Conservation (phyloP, 2,329 filamentous ascomycete genomes). For the Thielaviopsis musarum region DNA sequence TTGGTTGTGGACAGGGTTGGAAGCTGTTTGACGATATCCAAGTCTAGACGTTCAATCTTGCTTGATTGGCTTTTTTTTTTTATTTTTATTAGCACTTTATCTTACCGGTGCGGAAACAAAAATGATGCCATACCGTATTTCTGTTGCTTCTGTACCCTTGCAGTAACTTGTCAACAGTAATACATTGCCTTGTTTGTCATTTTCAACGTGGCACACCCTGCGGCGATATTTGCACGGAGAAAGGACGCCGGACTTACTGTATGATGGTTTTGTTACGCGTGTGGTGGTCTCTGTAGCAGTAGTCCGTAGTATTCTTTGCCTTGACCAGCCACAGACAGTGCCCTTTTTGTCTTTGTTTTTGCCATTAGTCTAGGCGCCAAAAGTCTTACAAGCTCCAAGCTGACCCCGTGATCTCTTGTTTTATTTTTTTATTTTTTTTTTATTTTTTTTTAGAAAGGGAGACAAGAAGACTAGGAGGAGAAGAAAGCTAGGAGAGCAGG, state of each 20-base stretch:
- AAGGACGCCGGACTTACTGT: background rate
- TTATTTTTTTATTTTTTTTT: too few species aligned
- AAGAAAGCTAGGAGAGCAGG: too few species aligned
- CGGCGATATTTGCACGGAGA: background rate
- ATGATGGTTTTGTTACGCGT: background rate
- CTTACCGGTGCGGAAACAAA: too few species aligned
- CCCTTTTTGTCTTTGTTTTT: background rate
- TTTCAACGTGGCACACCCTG: background rate
- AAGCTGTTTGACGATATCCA: too few species aligned
- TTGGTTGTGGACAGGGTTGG: too few species aligned
- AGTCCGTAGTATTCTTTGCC: background rate
- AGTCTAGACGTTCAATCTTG: too few species aligned
- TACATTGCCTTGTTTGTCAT: background rate
- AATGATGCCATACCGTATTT: too few species aligned
- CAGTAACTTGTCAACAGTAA: too few species aligned
- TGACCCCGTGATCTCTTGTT: background rate
- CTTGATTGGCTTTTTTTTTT: too few species aligned
- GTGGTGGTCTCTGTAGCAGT: background rate
- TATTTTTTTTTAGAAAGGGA: background rate
- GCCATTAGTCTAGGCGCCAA: background rate
- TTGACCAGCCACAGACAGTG: background rate
- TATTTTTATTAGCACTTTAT: too few species aligned
- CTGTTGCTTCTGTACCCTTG: too few species aligned
- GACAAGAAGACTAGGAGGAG: background rate
- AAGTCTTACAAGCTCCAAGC: background rate